Conservation (phyloP, 805 yeast genomes). For the Kodamaea jinghongensis region DNA sequence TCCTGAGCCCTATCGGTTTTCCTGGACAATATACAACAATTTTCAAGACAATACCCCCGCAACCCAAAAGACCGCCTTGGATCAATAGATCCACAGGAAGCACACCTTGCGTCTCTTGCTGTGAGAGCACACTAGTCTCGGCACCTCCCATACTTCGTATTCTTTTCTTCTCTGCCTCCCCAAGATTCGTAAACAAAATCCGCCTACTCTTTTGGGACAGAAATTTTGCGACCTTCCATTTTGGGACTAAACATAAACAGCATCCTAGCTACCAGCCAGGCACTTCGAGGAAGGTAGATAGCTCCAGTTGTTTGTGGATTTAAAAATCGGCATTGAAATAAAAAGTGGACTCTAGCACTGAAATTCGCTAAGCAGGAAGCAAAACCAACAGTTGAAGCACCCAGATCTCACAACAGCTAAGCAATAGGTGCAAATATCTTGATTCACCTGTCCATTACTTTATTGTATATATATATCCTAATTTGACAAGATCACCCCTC, state of each 20-base stretch:
- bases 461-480: no score
- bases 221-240: conserved; percentile 10
- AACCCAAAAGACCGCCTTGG: not conserved
- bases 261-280: not conserved
- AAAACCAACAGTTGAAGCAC: not conserved
- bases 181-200: no score
- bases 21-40: no score
- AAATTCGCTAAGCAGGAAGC: not conserved
- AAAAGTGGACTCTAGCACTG: not conserved
- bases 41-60: no score
- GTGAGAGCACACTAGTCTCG: no score
- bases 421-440: no score
- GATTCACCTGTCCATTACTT: no score
- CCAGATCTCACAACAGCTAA: no score
- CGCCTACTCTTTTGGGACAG: not conserved
- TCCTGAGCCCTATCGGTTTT: no score
- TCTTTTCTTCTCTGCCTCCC: not conserved
- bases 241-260: conserved; percentile 14
- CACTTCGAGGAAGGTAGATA: not conserved
- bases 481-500: no score
- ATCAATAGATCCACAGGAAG: not conserved
- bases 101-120: not conserved
- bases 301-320: no score
- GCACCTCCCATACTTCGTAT: no score
- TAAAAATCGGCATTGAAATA: conserved; percentile 3